Percentiles rank a stretch among this genome's conserved stretches.
These are phyloP conservation scores for Colletotrichum trifolii DNA, from an alignment of 2,329 filamentous ascomycete genomes.

Conservation along the genomic window DNA sequence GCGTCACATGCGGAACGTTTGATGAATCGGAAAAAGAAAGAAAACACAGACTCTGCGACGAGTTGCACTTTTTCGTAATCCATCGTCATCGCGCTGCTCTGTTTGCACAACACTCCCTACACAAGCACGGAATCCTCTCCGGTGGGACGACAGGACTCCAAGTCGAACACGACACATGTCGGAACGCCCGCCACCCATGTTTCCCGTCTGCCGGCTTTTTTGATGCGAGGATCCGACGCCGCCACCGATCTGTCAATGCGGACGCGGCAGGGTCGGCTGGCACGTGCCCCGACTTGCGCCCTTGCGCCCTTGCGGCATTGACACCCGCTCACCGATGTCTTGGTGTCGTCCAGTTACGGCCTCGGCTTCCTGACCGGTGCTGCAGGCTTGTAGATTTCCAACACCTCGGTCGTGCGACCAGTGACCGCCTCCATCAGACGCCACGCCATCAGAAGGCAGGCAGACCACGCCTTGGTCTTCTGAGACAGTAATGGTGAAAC, in stretches of 20 bases:
- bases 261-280: neutral
- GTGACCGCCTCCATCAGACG: conserved; percentile 4
- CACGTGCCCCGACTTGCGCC: conserved; percentile 6
- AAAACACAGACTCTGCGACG: no score
- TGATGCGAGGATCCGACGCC: neutral
- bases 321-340: conserved; percentile 32
- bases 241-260: conserved; percentile 1
- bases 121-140: no score
- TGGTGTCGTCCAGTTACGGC: neutral
- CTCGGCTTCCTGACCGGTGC: conserved; percentile 24
- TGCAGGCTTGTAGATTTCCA: conserved; percentile 26
- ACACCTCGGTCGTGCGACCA: conserved; percentile 28
- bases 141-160: no score
- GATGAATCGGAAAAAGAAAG: conserved; percentile 18
- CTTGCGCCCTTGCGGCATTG: conserved; percentile 14
- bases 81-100: no score
- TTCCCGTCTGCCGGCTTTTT: no score
- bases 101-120: no score
- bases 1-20: conserved; percentile 8
- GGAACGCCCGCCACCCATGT: no score
- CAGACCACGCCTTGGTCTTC: neutral
- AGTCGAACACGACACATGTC: no score
- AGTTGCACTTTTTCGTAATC: no score
- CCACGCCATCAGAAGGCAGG: conserved; percentile 3
- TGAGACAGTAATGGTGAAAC: neutral